Conservation (phyloP, 176 grass and related monocot species). For the Rhynchospora pubera region DNA sequence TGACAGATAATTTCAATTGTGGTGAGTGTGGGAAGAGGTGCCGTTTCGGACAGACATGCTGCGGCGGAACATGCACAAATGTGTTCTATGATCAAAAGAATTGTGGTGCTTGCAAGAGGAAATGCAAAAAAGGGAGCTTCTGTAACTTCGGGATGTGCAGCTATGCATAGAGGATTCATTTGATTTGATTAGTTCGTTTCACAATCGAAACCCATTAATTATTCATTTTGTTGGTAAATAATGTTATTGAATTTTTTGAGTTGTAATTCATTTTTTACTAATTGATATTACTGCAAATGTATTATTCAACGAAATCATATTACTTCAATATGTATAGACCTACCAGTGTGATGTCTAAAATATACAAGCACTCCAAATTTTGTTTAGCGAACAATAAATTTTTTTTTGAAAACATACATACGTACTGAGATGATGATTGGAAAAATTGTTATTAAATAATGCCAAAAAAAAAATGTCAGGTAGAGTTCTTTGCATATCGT, state of each 20-base stretch:
- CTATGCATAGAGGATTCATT: slow-evolving; percentile 10
- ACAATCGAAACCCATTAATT: neutral
- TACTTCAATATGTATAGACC: no score
- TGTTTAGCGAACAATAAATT: no score
- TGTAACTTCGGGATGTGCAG: slow-evolving; percentile 26
- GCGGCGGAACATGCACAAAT: slow-evolving; percentile 17
- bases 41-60: slow-evolving; percentile 21
- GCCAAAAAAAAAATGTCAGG: no score
- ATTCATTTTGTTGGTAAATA: neutral
- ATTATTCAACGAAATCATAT: neutral
- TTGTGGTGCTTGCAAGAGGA: slow-evolving; percentile 23
- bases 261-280: neutral
- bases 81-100: slow-evolving; percentile 19
- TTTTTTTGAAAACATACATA: no score
- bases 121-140: slow-evolving; percentile 20
- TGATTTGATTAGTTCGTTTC: neutral
- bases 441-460: no score
- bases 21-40: slow-evolving; percentile 26
- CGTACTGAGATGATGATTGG: no score
- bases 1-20: slow-evolving; percentile 14
- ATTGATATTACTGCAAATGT: neutral
- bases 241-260: neutral
- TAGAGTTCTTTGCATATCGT: no score
- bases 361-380: no score
- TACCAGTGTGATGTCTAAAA: no score